Evolutionary conservation across 345 rosid species (phyloP).

Genomic region (Ceriops decandra): DNA sequence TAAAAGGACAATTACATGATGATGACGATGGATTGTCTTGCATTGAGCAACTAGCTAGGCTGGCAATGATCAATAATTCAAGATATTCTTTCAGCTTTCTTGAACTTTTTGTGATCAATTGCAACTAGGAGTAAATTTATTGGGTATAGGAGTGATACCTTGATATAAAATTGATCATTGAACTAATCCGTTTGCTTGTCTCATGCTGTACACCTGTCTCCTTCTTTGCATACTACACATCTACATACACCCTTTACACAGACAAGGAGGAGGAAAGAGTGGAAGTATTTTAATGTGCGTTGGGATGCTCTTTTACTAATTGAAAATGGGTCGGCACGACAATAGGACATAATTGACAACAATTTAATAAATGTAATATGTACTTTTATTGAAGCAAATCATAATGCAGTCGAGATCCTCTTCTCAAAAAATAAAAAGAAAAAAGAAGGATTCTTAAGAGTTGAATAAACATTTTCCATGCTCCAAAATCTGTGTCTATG

Average conservation of each 20-base stretch:
- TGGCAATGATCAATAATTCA: slow-evolving; percentile 4
- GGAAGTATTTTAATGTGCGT: slow-evolving; percentile 6
- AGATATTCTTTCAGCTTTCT: neutral
- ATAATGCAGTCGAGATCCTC: neutral
- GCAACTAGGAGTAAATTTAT: neutral
- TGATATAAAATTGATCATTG: neutral
- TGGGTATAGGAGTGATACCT: neutral
- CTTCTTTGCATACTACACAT: slow-evolving; percentile 27
- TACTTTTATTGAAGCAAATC: neutral
- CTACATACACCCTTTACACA: slow-evolving; percentile 33
- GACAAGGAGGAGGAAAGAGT: slow-evolving; percentile 27
- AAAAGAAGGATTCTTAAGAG: neutral
- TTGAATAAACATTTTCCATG: neutral
- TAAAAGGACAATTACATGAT: neutral
- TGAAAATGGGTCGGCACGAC: slow-evolving; percentile 24
- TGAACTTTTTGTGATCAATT: neutral
- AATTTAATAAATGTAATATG: neutral
- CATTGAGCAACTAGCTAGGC: neutral
- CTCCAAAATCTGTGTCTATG: slow-evolving; percentile 2
- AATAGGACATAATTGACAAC: slow-evolving; percentile 9
- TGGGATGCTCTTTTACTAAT: slow-evolving; percentile 18
- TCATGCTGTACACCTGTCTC: slow-evolving; percentile 22
- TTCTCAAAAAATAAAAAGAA: neutral
- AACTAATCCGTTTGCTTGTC: slow-evolving; percentile 10
- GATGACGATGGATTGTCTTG: neutral